phyloP scores from a whole-genome alignment of 2,329 filamentous ascomycete species.

The Apiospora rasikravindrae region DNA sequence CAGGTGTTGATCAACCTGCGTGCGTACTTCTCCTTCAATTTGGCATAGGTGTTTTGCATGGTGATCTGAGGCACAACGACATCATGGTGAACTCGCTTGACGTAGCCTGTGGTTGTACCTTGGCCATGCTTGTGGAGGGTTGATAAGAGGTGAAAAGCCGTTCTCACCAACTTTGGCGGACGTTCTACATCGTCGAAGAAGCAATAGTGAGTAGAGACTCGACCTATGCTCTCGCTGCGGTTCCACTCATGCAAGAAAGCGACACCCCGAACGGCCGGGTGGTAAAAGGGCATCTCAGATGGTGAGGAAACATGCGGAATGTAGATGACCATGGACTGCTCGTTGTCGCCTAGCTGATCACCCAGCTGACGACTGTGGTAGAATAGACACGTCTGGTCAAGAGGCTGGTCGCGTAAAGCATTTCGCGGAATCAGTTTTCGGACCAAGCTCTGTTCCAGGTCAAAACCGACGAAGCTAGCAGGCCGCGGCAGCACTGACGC shows the following conservation, averaged over 20 bases:
- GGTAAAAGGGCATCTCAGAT: slow-evolving; percentile 82
- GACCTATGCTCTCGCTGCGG: slow-evolving; percentile 46
- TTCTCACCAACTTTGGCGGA: slow-evolving; percentile 62
- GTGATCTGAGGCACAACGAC: slow-evolving; percentile 75
- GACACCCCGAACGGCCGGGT: slow-evolving; percentile 76
- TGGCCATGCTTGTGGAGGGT: slow-evolving; percentile 76
- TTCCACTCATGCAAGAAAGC: slow-evolving; percentile 77
- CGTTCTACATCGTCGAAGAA: slow-evolving; percentile 49
- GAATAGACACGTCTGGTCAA: slow-evolving; percentile 85
- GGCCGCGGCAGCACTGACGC: slow-evolving; percentile 38
- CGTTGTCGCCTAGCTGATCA: slow-evolving; percentile 36
- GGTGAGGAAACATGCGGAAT: slow-evolving; percentile 70
- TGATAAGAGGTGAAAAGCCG: slow-evolving; percentile 70
- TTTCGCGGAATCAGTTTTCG: slow-evolving; percentile 84
- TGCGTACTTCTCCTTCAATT: slow-evolving; percentile 81
- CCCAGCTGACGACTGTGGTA: slow-evolving; percentile 48
- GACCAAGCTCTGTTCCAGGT: slow-evolving; percentile 69
- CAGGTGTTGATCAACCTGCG: slow-evolving; percentile 72
- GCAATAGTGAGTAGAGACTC: slow-evolving; percentile 65
- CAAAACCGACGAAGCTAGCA: slow-evolving; percentile 51
- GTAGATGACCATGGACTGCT: slow-evolving; percentile 71
- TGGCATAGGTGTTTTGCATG: slow-evolving; percentile 82
- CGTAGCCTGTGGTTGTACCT: slow-evolving; percentile 68
- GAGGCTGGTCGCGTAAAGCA: slow-evolving; percentile 71
- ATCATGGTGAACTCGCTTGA: slow-evolving; percentile 86